Base-by-base conservation (phyloP, 1,139 yeast species). In the Eremothecium coryli region DNA sequence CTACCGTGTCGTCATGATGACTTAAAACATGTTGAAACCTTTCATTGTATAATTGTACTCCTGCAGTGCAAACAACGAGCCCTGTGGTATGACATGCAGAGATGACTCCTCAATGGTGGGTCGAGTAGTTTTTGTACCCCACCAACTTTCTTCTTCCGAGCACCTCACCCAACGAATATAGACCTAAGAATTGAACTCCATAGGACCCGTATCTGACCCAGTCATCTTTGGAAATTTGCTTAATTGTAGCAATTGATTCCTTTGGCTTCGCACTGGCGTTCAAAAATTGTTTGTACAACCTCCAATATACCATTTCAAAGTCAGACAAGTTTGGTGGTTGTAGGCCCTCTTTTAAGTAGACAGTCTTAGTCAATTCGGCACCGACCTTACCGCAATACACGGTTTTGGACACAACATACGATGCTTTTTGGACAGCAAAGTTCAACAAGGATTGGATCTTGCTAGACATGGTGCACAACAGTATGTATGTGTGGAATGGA, bases 121-220 rank as follows among this genome's bases (percentile, higher is more conserved):
- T 29, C 18, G 41, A 36, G 38, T 48, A 46, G 35, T 45, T 42
- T 23, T 38, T 51, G 72, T 86, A 86, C 49, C 95, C 95, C 56
- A 84, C 79, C 43, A 86, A 53, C 57, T 80, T 70, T 72, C 98
- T 82, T 73, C 98, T 86, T 56, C 99, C 99, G 56, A 90, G 73
- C 50, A 88, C 77, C 71, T 90, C 98, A 58, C 99, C 99, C 35
- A 90, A 70, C 20, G 96, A 78, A 65, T 86, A 90, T 62, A 86
- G 73, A 44, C 96, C 99, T 48, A 84, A 69, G 43, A 90, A 66
- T 65, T 90, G 98, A 49, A 86, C 67, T 49, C 79, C 77, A 61
- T 76, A 77, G 37, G 88, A 78, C 50, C 81, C 80, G 57, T 72
- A 84, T 65, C 74, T 77, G 53, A 75, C 64, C 45, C 69, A 70